Percentiles rank a stretch among this genome's conserved stretches.
These are phyloP conservation scores for Cylindrotheca closterium DNA, from an alignment of 108 stramenopile species.

Conservation along the genomic window DNA sequence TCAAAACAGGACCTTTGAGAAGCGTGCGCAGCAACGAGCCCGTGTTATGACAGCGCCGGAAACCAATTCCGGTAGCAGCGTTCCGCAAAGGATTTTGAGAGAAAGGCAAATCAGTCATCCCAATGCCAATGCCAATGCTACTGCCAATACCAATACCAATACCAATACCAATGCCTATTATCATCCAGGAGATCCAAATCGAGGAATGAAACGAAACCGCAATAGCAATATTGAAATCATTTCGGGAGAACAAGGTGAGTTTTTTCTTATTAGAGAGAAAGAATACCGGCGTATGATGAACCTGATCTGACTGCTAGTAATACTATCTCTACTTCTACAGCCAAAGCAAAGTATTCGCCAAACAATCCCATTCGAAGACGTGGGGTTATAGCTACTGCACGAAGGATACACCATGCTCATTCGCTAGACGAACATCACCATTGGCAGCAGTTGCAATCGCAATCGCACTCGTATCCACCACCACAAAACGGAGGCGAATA, in stretches of 20 bases:
- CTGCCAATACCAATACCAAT: no score
- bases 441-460: background rate
- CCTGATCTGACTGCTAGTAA: no score
- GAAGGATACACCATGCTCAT: background rate
- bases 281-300: no score
- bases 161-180: no score
- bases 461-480: no score
- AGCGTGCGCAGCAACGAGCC: constrained; percentile 25
- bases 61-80: no score
- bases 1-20: constrained; percentile 30
- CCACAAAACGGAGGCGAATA: no score
- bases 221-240: background rate
- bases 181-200: no score
- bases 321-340: background rate
- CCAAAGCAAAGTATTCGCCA: background rate
- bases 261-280: no score
- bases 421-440: background rate
- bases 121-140: no score
- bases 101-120: no score
- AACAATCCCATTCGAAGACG: background rate
- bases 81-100: no score
- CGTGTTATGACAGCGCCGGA: constrained; percentile 8
- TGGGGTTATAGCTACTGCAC: background rate
- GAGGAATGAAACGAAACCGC: background rate
- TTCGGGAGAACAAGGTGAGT: background rate